Evolutionary conservation across 192 early-diverging fungal genomes (phyloP), one percentile per base, ranked within the genome.

Genomic region (Coemansia sp.): DNA sequence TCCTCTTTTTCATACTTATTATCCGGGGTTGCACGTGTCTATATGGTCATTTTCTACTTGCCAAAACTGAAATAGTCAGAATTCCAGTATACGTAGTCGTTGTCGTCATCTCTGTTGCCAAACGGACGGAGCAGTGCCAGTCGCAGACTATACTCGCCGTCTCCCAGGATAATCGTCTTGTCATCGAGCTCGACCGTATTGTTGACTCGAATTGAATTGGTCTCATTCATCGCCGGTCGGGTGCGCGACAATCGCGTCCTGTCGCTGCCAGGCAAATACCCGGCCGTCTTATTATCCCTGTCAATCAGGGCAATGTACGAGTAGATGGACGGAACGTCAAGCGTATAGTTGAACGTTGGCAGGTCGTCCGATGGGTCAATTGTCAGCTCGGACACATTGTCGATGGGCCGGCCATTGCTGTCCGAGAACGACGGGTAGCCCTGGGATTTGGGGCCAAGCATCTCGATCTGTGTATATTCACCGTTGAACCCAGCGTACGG

Each of bases 401-500:
- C 9, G 14, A 62, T 19, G 2, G 30, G 12, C 2, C 32, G 40
- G 0, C 28, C 32, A 20, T 48, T 32, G 14, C 23, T 8, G 29
- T 66, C 54, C 1, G 46, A 36, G 2, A 67, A 14, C 4, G 35
- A 27, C 7, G 70, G 70, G 10, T 54, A 38, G 7, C 60, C 63
- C n/a, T 42, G 22, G 4, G 14, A 15, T 9, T 29, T 27, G 3
- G 55, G 21, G 5, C 58, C 25, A n/a, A 73, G 43, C 4, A 73
- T 39, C 20, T 58, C 51, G 7, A 57, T 41, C 0, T 45, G n/a
- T 29, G 47, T 40, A 39, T 67, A 78, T 50, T 71, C 45, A 6
- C 68, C 75, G 39, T 67, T 67, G 49, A 50, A 63, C 2, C 75
- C 75, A 2, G 53, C 53, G 56, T 61, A 78, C 0, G 75, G 75